Evolutionary conservation across 805 yeast species (phyloP).

Genomic region (Ogataea thermomethanolica): DNA sequence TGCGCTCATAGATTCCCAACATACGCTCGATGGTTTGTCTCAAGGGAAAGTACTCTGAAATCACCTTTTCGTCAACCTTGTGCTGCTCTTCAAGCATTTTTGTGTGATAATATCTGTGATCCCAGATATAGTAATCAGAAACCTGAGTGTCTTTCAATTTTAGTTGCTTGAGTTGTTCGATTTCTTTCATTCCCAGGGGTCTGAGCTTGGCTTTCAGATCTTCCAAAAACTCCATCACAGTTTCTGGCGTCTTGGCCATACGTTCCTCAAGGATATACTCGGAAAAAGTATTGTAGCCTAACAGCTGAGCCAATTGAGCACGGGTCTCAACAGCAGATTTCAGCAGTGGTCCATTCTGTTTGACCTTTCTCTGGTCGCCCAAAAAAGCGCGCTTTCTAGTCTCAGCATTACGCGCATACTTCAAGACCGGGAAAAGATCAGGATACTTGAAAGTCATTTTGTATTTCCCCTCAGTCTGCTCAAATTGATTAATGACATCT

Average conservation of each 20-base stretch:
- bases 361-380: conserved; percentile 66
- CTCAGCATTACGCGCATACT: conserved; percentile 58
- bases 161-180: conserved; percentile 53
- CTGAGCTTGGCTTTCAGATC: conserved; percentile 58
- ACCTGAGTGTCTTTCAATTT: conserved; percentile 41
- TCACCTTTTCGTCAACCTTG: conserved; percentile 66
- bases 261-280: conserved; percentile 70
- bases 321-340: conserved; percentile 59
- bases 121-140: conserved; percentile 64
- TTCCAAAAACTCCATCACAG: conserved; percentile 56
- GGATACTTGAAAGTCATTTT: conserved; percentile 83
- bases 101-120: conserved; percentile 63
- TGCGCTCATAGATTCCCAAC: conserved; percentile 65
- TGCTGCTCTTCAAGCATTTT: conserved; percentile 62
- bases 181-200: conserved; percentile 50
- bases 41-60: conserved; percentile 77
- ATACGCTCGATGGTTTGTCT: conserved; percentile 62
- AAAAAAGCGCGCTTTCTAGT: conserved; percentile 65
- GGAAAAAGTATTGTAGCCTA: conserved; percentile 69
- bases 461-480: conserved; percentile 39
- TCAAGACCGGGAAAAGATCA: conserved; percentile 72
- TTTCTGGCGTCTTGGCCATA: conserved; percentile 70
- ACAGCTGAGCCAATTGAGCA: conserved; percentile 53
- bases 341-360: conserved; percentile 60
- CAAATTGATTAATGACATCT: conserved; percentile 54